Evolutionary conservation across 495 filamentous ascomycete species (phyloP), one percentile per base, ranked within the genome.

Genomic region (Penicillium angulare): DNA sequence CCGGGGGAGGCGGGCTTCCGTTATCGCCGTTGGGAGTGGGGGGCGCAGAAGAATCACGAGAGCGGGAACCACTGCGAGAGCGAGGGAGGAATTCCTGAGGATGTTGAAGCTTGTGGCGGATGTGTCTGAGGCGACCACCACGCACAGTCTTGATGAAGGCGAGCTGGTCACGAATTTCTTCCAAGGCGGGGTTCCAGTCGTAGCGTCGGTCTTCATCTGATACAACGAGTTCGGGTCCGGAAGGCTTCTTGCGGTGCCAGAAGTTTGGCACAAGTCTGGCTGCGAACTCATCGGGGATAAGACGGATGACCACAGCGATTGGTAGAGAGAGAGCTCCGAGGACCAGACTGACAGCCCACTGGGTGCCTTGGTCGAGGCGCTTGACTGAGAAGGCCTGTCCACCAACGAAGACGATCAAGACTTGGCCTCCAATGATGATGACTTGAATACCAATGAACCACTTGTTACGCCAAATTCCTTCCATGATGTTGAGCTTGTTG

Each of bases 401-500:
- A 52, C 89, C 89, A 35, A 92, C 76, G 49, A 88, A 89, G 35
- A 92, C 71, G 57, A 93, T 93, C 68, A 89, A 65, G 21, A 89
- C 65, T 57, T 93, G 89, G 6, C 89, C 89, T 31, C 83, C 89
- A 47, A 95, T 69, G 74, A 96, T 97, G 60, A 95, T 82, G 17
- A 81, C 44, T 53, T 89, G 88, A 57, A 97, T 96, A 35, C 76
- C 71, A 45, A 92, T 79, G 71, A 95, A 97, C 74, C 91, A 95
- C 40, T 69, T 79, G 65, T 96, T 97, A 53, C 74, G 79, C 38
- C 74, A 76, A 21, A 96, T 80, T 15, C 89, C 89, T 55, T 95
- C 90, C 65, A 97, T 86, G 55, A 96, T 88, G 60, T 96, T 96
- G 72, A 93, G 81, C 21, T 81, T 79, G 72, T 95, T 97, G 63